A percentile compares a stretch with the other conserved stretches of the same genome.
Evolutionary conservation across 2,329 filamentous ascomycete genomes (phyloP).

Genomic region (Alternaria ventricosa): DNA sequence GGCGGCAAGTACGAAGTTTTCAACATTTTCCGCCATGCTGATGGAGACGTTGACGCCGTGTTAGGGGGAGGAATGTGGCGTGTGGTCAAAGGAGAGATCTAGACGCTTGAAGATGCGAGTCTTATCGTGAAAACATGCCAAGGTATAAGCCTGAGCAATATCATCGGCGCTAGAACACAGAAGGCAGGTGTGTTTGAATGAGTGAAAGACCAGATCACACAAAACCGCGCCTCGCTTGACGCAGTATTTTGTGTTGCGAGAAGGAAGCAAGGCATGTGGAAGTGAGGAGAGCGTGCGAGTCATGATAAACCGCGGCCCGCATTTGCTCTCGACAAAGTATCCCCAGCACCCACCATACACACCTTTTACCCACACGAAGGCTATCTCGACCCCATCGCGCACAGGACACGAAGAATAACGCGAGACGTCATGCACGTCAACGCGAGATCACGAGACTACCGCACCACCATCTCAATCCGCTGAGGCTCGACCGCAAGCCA

Average conservation of each 20-base stretch:
- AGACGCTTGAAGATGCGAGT: slow-evolving; percentile 8
- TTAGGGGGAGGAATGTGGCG: neutral
- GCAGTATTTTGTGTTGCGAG: neutral
- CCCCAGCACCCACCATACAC: slow-evolving; percentile 6
- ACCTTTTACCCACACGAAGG: neutral
- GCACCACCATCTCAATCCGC: slow-evolving; percentile 5
- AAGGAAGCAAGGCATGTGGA: slow-evolving; percentile 1
- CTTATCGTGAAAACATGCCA: slow-evolving; percentile 22
- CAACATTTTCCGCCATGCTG: slow-evolving; percentile 28
- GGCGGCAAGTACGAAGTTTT: slow-evolving; percentile 17
- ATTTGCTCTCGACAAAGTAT: slow-evolving; percentile 31
- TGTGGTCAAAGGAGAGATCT: slow-evolving; percentile 6
- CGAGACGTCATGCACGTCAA: slow-evolving; percentile 23
- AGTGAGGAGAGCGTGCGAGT: slow-evolving; percentile 27
- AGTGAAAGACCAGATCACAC: neutral
- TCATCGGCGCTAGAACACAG: slow-evolving; percentile 15
- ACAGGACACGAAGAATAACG: slow-evolving; percentile 4
- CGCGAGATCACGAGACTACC: slow-evolving; percentile 30
- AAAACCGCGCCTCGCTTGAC: neutral
- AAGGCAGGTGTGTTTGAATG: slow-evolving; percentile 11
- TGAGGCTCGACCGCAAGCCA: slow-evolving; percentile 1
- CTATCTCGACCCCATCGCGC: slow-evolving; percentile 1
- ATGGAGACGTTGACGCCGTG: neutral
- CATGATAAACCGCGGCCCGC: slow-evolving; percentile 30
- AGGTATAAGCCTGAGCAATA: slow-evolving; percentile 9